These are phyloP conservation scores for Sphagnum tenellum DNA, from an alignment of 225 moss, liverwort and hornwort genomes.

Conservation along the genomic window DNA sequence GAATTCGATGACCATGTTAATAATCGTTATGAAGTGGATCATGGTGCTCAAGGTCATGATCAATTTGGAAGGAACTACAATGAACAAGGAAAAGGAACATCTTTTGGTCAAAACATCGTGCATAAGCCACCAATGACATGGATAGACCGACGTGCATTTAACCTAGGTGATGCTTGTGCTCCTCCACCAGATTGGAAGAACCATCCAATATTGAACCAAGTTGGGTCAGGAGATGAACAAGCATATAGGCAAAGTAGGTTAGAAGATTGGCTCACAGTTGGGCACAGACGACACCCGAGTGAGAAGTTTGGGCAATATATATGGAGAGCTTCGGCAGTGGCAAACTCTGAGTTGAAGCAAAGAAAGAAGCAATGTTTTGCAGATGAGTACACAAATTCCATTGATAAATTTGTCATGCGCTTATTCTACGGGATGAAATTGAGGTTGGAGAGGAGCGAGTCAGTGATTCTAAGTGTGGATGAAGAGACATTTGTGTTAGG, in stretches of 20 bases:
- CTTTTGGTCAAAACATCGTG: no score
- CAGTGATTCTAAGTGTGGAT: slow-evolving; percentile 11
- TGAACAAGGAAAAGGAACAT: no score
- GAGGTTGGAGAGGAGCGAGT: slow-evolving; percentile 18
- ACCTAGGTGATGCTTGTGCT: slow-evolving; percentile 16
- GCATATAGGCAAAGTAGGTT: slow-evolving; percentile 22
- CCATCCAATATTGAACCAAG: slow-evolving; percentile 21
- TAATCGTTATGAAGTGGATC: no score
- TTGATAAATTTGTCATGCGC: slow-evolving; percentile 30
- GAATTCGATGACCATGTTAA: no score
- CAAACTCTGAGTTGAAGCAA: slow-evolving; percentile 12
- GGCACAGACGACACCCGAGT: slow-evolving; percentile 10
- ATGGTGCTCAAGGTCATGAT: no score
- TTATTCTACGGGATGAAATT: slow-evolving; percentile 29
- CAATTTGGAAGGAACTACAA: no score
- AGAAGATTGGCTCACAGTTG: slow-evolving; percentile 22
- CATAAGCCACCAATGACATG: slow-evolving; percentile 9
- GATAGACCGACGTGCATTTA: slow-evolving; percentile 22
- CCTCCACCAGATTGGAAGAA: slow-evolving; percentile 14
- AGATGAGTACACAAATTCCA: slow-evolving; percentile 15
- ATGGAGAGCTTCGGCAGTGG: slow-evolving; percentile 28
- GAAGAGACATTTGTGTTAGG: slow-evolving; percentile 20
- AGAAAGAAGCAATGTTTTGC: slow-evolving; percentile 31
- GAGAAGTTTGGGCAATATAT: slow-evolving; percentile 18
- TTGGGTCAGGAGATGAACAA: slow-evolving; percentile 9